Base-by-base conservation (phyloP, 129 eudicot genomes). In the Flaveria brownii region DNA sequence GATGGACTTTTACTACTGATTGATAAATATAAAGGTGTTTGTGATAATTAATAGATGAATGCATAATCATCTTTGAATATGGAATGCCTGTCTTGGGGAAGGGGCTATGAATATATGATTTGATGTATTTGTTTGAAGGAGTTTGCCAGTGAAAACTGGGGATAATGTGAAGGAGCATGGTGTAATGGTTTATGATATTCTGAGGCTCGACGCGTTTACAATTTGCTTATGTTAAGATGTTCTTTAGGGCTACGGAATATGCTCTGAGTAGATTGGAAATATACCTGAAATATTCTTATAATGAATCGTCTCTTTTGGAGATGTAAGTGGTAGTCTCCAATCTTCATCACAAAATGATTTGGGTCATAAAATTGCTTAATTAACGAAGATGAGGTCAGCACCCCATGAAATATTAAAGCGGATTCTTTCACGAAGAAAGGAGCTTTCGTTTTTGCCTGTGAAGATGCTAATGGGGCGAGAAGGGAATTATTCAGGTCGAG, bases 391-490 rank as follows among this genome's bases (percentile, higher is more conserved):
- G 71, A 70, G 78, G 50, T 85, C 96, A 5, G 75, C 73, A 45
- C 93, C 97, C 41, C 87, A 93, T 76, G 87, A 84, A 26, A 86
- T 70, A 43, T 77, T 93, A 73, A 79, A 85, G 64, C 82, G 84
- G n/a, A 71, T 64, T 46, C 79, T 73, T 10, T 85, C 88, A 0
- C 86, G 81, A 65, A 84, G 82, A 71, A 71, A 86, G 49, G 89
- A 87, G 72, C 15, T 25, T 73, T 61, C 88, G 1, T 77, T 94
- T 80, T 91, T 96, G 4, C 88, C 87, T 0, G 83, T 87, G 62
- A 91, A 86, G 81, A 89, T 95, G 97, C 71, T 95, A 73, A 92
- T 89, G 41, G 97, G 87, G 0, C 78, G 99, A 83, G 96, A 95
- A 88, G 90, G 90, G 59, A 95, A 95, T 86, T 75, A 56, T 60